These are phyloP conservation scores for Plasmodium gaboni DNA, from an alignment of 169 alveolate species.

Conservation along the genomic window DNA sequence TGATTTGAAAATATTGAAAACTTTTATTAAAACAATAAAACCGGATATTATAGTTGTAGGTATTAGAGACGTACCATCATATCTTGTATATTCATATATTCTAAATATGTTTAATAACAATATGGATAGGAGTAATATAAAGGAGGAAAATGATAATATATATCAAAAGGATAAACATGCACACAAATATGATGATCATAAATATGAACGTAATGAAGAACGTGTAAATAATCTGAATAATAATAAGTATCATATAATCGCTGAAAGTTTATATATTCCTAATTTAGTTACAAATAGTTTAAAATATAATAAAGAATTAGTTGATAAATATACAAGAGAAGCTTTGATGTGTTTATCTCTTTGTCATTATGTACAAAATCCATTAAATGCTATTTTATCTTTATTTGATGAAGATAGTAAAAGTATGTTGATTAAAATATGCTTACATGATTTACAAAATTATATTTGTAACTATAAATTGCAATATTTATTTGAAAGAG, in stretches of 20 bases:
- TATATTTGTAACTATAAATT: constrained; percentile 77
- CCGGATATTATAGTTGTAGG: constrained; percentile 57
- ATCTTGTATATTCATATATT: constrained; percentile 33
- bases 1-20: constrained; percentile 21
- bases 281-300: constrained; percentile 43
- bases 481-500: constrained; percentile 23
- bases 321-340: constrained; percentile 53
- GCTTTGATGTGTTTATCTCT: constrained; percentile 71
- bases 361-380: constrained; percentile 81
- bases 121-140: neutral
- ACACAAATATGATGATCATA: neutral
- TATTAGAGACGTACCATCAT: constrained; percentile 53
- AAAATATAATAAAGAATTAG: constrained; percentile 40
- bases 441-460: constrained; percentile 85
- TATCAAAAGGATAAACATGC: neutral
- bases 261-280: constrained; percentile 60
- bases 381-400: constrained; percentile 79
- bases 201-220: neutral
- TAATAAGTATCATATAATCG: constrained; percentile 9
- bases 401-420: constrained; percentile 82
- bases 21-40: constrained; percentile 21
- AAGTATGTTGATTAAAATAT: constrained; percentile 77
- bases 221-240: neutral
- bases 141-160: neutral
- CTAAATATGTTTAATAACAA: neutral